A percentile compares a stretch with the other conserved stretches of the same genome.
These are phyloP conservation scores for Lithospermum erythrorhizon DNA, from an alignment of 257 asterid genomes.

Conservation along the genomic window DNA sequence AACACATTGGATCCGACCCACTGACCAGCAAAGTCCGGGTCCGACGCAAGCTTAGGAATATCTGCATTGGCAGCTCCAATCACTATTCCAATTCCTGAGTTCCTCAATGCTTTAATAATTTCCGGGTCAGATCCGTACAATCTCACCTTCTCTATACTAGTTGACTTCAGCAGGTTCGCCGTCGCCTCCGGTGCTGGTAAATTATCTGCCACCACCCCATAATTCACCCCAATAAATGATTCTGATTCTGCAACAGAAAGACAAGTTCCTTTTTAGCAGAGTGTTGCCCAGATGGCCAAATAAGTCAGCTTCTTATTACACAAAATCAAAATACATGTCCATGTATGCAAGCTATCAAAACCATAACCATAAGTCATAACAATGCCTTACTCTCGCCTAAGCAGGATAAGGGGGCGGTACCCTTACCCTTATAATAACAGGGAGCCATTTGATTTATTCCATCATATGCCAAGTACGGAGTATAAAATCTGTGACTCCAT, in stretches of 20 bases:
- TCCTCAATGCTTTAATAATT: constrained; percentile 63
- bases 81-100: constrained; percentile 71
- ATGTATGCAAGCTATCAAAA: too few species aligned
- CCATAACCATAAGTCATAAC: too few species aligned
- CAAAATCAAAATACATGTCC: too few species aligned
- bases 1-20: constrained; percentile 73
- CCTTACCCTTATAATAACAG: too few species aligned
- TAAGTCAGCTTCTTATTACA: too few species aligned
- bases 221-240: constrained; percentile 79
- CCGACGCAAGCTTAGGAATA: constrained; percentile 80
- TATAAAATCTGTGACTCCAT: too few species aligned
- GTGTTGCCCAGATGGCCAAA: too few species aligned
- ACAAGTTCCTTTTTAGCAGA: too few species aligned
- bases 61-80: constrained; percentile 94
- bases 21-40: constrained; percentile 76
- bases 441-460: too few species aligned
- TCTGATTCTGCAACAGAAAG: constrained; percentile 38
- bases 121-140: constrained; percentile 87
- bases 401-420: too few species aligned
- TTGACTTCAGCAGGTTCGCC: constrained; percentile 61
- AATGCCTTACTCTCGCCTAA: too few species aligned
- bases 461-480: too few species aligned
- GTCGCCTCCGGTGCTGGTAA: constrained; percentile 84
- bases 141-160: constrained; percentile 78
- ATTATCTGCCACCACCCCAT: constrained; percentile 84